Conservation (phyloP, 148 eudicot genomes). For the Dysphania ambrosioides region DNA sequence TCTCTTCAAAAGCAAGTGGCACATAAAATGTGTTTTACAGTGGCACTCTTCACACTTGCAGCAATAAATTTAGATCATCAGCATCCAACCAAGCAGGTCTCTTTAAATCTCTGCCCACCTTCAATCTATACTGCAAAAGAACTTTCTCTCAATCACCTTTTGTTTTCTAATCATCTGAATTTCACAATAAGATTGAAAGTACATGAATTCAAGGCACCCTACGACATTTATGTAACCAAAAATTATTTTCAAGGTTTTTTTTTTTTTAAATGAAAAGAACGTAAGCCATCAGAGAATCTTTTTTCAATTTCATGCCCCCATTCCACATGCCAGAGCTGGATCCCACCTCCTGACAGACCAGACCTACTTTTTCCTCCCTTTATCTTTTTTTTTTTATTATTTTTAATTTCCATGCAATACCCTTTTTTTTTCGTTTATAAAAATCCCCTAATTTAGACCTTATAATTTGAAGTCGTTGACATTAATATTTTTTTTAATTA, state of each 20-base stretch:
- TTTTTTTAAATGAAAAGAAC: conserved; percentile 15
- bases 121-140: background rate
- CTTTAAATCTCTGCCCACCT: background rate
- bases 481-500: conserved; percentile 8
- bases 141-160: background rate
- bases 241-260: no score
- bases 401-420: background rate
- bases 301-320: conserved; percentile 34
- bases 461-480: conserved; percentile 31
- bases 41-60: no score
- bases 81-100: background rate
- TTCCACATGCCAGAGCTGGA: conserved; percentile 43
- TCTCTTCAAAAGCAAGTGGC: no score
- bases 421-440: background rate
- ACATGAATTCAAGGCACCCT: background rate
- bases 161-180: background rate
- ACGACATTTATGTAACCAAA: background rate
- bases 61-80: no score
- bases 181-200: background rate
- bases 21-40: no score
- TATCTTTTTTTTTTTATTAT: background rate
- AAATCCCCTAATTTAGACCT: background rate
- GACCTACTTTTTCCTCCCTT: conserved; percentile 12
- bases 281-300: conserved; percentile 22
- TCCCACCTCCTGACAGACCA: conserved; percentile 44